Evolutionary conservation across 2,329 filamentous ascomycete species (phyloP).

Genomic region (Epichloe sp.): DNA sequence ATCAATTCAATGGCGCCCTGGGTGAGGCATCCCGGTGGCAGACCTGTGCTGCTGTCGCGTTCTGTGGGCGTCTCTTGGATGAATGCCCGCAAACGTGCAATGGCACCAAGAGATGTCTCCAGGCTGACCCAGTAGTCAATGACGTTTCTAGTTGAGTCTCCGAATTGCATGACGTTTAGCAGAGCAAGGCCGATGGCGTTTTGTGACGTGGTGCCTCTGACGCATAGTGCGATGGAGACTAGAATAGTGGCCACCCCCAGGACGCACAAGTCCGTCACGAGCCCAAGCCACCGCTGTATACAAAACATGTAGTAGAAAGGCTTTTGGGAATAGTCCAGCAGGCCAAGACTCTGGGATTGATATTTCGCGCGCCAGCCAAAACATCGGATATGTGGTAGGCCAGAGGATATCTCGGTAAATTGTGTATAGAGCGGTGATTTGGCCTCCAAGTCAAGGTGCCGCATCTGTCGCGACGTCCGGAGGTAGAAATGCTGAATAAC

Average conservation of each 20-base stretch:
- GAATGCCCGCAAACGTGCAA: conserved; percentile 8
- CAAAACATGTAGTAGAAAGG: conserved; percentile 26
- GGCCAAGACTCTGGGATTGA: conserved; percentile 26
- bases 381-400: conserved; percentile 14
- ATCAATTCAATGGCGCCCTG: no score
- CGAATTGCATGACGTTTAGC: conserved; percentile 3
- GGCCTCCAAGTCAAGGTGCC: conserved; percentile 40
- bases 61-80: neutral
- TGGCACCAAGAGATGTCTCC: conserved; percentile 6
- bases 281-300: conserved; percentile 32
- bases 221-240: conserved; percentile 21
- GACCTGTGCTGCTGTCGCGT: no score
- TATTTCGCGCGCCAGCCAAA: conserved; percentile 13
- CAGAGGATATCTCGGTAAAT: conserved; percentile 23
- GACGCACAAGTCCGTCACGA: conserved; percentile 27
- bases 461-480: conserved; percentile 40
- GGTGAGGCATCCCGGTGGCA: neutral
- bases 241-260: conserved; percentile 11
- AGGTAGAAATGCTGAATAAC: conserved; percentile 19
- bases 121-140: neutral
- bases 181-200: conserved; percentile 6
- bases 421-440: conserved; percentile 31
- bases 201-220: neutral
- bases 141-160: conserved; percentile 11
- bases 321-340: conserved; percentile 21